Evolutionary conservation across 257 asterid species (phyloP).

Genomic region (Solanum chiquidenum): DNA sequence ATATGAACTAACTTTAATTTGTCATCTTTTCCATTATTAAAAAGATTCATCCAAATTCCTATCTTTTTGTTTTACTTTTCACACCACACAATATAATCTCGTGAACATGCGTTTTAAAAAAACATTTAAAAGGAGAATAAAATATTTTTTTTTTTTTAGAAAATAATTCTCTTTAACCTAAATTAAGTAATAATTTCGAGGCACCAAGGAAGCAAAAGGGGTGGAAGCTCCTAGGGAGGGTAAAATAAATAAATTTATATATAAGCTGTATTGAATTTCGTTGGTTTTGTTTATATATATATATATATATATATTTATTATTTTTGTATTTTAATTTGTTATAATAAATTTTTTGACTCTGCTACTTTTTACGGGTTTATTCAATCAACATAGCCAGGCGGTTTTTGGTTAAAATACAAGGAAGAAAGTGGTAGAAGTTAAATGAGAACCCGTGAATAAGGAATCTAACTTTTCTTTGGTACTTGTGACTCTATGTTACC

Average conservation of each 20-base stretch:
- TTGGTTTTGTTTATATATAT: not conserved
- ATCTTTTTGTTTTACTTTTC: not conserved
- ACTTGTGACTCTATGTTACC: not conserved
- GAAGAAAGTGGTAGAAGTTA: not conserved
- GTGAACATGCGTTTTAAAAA: not conserved
- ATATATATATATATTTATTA: too few relatives aligned
- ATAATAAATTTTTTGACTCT: not conserved
- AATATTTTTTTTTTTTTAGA: too few relatives aligned
- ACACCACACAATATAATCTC: not conserved
- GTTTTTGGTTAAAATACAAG: not conserved
- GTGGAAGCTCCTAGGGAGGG: too few relatives aligned
- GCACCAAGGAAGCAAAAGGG: too few relatives aligned
- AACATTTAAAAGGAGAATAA: not conserved
- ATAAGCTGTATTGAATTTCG: not conserved
- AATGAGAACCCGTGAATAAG: not conserved
- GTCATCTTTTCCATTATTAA: not conserved
- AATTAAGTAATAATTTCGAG: too few relatives aligned
- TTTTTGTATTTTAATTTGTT: too few relatives aligned
- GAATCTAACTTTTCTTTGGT: not conserved
- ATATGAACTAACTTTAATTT: not conserved
- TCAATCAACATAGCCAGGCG: not conserved
- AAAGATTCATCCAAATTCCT: not conserved
- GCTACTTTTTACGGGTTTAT: fast-evolving
- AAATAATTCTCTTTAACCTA: not conserved
- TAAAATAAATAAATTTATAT: too few relatives aligned